Percentiles rank a stretch among this genome's conserved stretches.
These are phyloP conservation scores for Volvox carteri DNA, from an alignment of 163 green algal genomes.

Conservation along the genomic window DNA sequence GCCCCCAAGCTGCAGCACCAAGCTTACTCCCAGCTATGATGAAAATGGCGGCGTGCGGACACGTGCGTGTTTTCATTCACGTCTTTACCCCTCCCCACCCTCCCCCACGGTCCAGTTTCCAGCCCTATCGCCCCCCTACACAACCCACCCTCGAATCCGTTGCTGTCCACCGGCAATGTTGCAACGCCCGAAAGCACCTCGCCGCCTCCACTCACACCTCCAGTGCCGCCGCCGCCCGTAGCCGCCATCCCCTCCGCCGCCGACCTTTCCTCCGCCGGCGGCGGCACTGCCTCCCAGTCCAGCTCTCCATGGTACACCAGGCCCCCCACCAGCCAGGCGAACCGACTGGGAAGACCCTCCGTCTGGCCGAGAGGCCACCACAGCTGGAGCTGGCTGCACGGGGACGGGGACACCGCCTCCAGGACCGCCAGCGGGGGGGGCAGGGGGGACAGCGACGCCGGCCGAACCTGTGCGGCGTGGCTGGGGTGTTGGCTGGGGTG, in stretches of 20 bases:
- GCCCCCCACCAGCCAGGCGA: slow-evolving; percentile 88
- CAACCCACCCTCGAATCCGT: slow-evolving; percentile 1
- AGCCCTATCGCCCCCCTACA: too few species aligned
- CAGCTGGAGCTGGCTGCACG: slow-evolving; percentile 68
- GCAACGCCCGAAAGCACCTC: slow-evolving; percentile 50
- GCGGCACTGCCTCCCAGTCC: slow-evolving; percentile 55
- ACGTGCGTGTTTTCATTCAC: too few species aligned
- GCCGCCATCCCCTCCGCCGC: not conserved
- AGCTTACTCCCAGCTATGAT: too few species aligned
- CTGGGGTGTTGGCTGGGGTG: not conserved
- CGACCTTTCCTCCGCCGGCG: not conserved
- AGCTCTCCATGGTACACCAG: slow-evolving; percentile 82
- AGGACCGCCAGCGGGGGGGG: slow-evolving; percentile 50
- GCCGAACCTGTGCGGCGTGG: too few species aligned
- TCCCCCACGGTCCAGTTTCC: too few species aligned
- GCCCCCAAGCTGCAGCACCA: too few species aligned
- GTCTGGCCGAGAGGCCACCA: slow-evolving; percentile 33
- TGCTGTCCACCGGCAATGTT: slow-evolving; percentile 39
- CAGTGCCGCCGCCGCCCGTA: not conserved
- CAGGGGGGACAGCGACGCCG: not conserved
- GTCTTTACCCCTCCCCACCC: too few species aligned
- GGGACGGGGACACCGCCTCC: slow-evolving; percentile 59
- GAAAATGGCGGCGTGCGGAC: too few species aligned
- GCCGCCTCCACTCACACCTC: too few species aligned
- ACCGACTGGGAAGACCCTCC: slow-evolving; percentile 63